Percentiles rank a stretch among this genome's conserved stretches.
phyloP scores from a whole-genome alignment of 495 filamentous ascomycete genomes.

The Xylaria nigripes region DNA sequence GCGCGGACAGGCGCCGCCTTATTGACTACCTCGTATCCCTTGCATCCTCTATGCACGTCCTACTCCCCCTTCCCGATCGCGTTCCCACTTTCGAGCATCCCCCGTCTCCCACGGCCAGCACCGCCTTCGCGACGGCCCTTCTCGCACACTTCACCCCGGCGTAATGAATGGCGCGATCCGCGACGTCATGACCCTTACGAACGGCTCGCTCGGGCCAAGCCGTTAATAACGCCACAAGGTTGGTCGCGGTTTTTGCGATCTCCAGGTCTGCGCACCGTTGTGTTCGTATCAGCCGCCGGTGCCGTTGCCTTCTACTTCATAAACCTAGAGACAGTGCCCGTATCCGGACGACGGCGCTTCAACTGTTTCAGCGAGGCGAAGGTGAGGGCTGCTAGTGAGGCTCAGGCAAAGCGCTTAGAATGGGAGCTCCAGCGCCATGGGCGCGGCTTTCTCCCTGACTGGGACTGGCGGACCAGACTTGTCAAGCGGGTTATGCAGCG shows the following conservation, averaged over 20 bases:
- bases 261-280: conserved; percentile 27
- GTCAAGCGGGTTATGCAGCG: conserved; percentile 63
- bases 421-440: conserved; percentile 30
- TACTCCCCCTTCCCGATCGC: neutral
- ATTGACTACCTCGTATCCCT: neutral
- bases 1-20: neutral
- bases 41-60: neutral
- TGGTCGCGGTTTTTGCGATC: conserved; percentile 19
- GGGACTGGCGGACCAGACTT: conserved; percentile 31
- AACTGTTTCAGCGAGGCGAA: conserved; percentile 56
- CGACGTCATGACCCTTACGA: conserved; percentile 18
- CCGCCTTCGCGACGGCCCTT: conserved; percentile 10
- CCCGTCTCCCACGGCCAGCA: neutral
- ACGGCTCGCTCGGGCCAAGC: conserved; percentile 27
- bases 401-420: conserved; percentile 46
- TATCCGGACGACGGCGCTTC: conserved; percentile 73
- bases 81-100: neutral
- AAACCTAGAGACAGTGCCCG: conserved; percentile 73
- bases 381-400: conserved; percentile 46
- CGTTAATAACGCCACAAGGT: conserved; percentile 29
- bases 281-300: conserved; percentile 27
- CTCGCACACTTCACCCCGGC: conserved; percentile 15
- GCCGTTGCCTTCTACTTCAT: conserved; percentile 53
- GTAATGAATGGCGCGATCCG: conserved; percentile 20
- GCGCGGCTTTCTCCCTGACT: conserved; percentile 31